phyloP scores from a whole-genome alignment of 148 eudicot genomes.

The Cornus florida region DNA sequence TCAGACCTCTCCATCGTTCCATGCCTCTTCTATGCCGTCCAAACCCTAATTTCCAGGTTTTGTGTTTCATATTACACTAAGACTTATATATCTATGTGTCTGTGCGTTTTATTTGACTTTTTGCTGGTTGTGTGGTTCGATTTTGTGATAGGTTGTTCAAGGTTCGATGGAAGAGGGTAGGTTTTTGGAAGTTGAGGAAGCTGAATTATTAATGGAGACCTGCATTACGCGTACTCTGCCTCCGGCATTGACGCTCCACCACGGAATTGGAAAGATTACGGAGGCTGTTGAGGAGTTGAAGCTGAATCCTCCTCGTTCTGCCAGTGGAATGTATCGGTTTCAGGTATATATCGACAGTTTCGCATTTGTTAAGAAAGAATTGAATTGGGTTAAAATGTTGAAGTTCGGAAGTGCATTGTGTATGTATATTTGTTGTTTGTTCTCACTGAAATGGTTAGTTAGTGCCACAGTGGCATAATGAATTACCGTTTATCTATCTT shows the following conservation, averaged over 20 bases:
- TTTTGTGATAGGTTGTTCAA: conserved; percentile 12
- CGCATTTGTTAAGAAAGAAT: not conserved
- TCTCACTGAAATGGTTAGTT: not conserved
- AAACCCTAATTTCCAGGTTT: conserved; percentile 18
- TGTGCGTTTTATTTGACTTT: not conserved
- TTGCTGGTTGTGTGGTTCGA: not conserved
- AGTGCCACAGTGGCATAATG: no score
- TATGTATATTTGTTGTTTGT: not conserved
- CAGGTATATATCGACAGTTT: conserved; percentile 55
- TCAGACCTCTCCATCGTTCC: not conserved
- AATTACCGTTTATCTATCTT: not conserved
- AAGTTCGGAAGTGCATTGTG: not conserved
- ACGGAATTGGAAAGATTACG: conserved; percentile 61
- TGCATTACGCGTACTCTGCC: conserved; percentile 69
- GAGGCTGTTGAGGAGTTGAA: conserved; percentile 60
- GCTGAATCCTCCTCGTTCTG: conserved; percentile 48
- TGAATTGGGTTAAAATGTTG: not conserved
- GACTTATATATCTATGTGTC: not conserved
- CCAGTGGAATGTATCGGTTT: conserved; percentile 75
- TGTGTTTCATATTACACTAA: not conserved
- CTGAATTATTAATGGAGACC: conserved; percentile 43
- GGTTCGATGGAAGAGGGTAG: conserved; percentile 13
- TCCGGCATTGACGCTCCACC: conserved; percentile 74
- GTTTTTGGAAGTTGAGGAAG: conserved; percentile 33
- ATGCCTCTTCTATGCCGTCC: conserved; percentile 8